Base-by-base conservation (phyloP, 2,329 filamentous ascomycete genomes). In the Emericellopsis cladophorae region DNA sequence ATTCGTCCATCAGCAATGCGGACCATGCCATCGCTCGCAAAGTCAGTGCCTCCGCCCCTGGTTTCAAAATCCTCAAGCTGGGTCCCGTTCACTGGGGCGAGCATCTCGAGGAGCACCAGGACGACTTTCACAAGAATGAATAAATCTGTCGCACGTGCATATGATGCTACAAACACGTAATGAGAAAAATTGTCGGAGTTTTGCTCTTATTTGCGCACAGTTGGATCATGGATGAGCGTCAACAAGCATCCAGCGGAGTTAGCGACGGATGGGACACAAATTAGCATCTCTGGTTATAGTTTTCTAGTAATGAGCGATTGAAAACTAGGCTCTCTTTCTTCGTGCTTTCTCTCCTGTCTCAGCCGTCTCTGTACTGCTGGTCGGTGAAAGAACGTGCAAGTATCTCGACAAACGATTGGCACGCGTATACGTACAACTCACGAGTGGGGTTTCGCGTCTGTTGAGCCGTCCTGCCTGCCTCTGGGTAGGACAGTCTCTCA, bases 21-120 rank as follows among this genome's bases (percentile, higher is more conserved):
- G 51, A 56, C 44, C 51, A 56, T 38, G 29, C 31, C 36, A 16
- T 31, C 21, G 35, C 31, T 12, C 39, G 12, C 31, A 40, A 36
- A 47, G 73, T 67, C 64, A 72, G 67, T 55, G 57, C 58, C 46
- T 58, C 53, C 50, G 65, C 58, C 51, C 46, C 42, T 49, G 55
- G 63, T 46, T 60, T 63, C 49, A 66, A 68, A 44, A 72, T 81
- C 57, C 68, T 81, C 49, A 79, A 78, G 65, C 72, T 81, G 43
- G 72, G 73, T 21, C 76, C 76, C 29, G 75, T 80, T 44, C 74
- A 79, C 67, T 78, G 67, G 59, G 76, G 76, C 48, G 74, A 74
- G 64, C 71, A 76, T 57, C 60, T 62, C 18, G 73, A 66, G 46
- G 72, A 70, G 42, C 63, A 74, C 62, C 68, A 73, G 61, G 65